Percentiles rank a stretch among this genome's conserved stretches.
Evolutionary conservation across 352 stramenopile species (phyloP).

Genomic region (Globisporangium cederbergense): DNA sequence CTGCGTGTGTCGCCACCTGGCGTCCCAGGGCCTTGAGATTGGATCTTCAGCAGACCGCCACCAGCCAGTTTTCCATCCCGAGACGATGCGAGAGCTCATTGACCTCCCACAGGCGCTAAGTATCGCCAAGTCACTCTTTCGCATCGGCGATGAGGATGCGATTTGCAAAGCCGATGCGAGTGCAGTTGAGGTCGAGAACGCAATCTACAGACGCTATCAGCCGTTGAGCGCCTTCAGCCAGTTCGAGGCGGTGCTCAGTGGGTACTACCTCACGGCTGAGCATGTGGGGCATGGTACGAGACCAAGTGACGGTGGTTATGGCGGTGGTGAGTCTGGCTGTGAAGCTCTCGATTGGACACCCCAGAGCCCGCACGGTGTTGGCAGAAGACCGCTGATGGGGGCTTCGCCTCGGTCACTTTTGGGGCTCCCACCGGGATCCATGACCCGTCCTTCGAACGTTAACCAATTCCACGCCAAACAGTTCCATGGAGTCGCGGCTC

Average conservation of each 20-base stretch:
- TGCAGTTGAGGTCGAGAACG: conserved; percentile 50
- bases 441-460: conserved; percentile 43
- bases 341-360: background rate
- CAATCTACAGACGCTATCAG: conserved; percentile 55
- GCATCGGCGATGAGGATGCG: conserved; percentile 36
- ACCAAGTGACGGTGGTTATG: background rate
- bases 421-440: conserved; percentile 6
- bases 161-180: conserved; percentile 34
- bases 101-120: conserved; percentile 35
- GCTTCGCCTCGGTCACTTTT: background rate
- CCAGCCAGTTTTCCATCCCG: conserved; percentile 46
- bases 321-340: background rate
- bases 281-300: background rate
- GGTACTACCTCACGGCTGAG: conserved; percentile 22
- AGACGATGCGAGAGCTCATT: conserved; percentile 60
- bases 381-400: background rate
- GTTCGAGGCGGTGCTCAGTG: conserved; percentile 46
- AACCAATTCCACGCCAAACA: conserved; percentile 61
- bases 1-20: conserved; percentile 45
- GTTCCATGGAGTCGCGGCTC: conserved; percentile 40
- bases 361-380: background rate
- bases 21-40: background rate
- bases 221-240: conserved; percentile 45
- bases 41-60: conserved; percentile 14
- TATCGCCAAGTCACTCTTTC: conserved; percentile 47